phyloP scores from a whole-genome alignment of 169 alveolate species.

The Plasmodium sp. region DNA sequence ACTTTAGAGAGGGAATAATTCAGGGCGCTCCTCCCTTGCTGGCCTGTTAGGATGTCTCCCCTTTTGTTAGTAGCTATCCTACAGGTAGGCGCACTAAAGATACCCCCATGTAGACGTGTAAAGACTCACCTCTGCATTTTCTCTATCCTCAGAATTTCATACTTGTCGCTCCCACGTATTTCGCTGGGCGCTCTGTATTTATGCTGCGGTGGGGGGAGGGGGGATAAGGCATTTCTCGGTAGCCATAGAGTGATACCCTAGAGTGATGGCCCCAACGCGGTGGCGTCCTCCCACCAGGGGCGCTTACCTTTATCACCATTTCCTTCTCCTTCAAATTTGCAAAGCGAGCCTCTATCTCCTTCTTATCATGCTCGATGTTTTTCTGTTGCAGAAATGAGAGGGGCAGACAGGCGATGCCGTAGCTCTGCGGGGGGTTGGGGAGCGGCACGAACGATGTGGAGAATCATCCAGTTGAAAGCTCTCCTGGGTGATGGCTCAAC shows the following conservation, averaged over 20 bases:
- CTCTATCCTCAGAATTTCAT: conserved; percentile 41
- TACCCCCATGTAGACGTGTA: background rate
- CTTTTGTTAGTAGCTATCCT: background rate
- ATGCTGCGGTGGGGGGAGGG: background rate
- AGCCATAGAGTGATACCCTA: background rate
- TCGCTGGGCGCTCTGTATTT: conserved; percentile 25
- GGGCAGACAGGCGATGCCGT: conserved; percentile 71
- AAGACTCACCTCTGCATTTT: conserved; percentile 40
- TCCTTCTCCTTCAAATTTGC: conserved; percentile 51
- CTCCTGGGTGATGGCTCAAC: background rate
- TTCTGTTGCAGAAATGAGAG: conserved; percentile 37
- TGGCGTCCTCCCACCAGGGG: background rate
- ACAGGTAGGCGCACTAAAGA: background rate
- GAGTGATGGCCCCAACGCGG: background rate
- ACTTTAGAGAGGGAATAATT: background rate
- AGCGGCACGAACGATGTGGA: background rate
- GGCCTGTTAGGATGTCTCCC: background rate
- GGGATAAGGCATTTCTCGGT: background rate
- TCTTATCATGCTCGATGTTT: conserved; percentile 28
- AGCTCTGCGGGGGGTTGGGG: conserved; percentile 5
- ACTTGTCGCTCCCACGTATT: conserved; percentile 11
- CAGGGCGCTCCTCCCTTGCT: background rate
- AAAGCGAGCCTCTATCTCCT: conserved; percentile 54
- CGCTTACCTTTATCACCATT: conserved; percentile 42
- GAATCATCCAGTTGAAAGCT: background rate